Evolutionary conservation across 2,329 filamentous ascomycete genomes (phyloP).

Genomic region (Hymenoscyphus occultus): DNA sequence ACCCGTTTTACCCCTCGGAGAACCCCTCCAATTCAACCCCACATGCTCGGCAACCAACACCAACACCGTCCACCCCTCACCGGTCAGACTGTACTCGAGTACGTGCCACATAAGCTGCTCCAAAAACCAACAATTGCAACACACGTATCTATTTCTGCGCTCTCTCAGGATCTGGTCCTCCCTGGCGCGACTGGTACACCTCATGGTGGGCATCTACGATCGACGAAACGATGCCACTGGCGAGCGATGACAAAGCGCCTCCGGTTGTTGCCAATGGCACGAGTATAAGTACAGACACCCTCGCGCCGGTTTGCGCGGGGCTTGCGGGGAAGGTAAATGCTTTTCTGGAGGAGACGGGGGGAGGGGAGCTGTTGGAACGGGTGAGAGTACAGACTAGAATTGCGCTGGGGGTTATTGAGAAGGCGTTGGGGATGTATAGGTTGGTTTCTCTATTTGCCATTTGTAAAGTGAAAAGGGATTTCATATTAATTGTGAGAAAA

Average conservation of each 20-base stretch:
- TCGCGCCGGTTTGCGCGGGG: conserved; percentile 29
- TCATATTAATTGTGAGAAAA: no score
- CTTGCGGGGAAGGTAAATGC: conserved; percentile 30
- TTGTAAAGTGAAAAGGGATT: not conserved
- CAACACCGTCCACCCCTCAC: not conserved
- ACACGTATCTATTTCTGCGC: not conserved
- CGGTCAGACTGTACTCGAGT: not conserved
- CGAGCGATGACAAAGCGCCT: conserved; percentile 27
- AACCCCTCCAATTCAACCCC: conserved; percentile 7
- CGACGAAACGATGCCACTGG: conserved; percentile 30
- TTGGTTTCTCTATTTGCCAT: conserved; percentile 42
- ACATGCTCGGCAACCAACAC: conserved; percentile 1
- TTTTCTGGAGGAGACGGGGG: conserved; percentile 31
- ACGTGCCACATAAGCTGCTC: conserved; percentile 1
- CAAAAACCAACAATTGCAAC: not conserved
- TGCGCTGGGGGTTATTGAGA: conserved; percentile 69
- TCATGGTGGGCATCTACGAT: conserved; percentile 24
- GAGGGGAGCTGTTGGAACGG: conserved; percentile 27
- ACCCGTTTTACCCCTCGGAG: conserved; percentile 2
- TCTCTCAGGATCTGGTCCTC: not conserved
- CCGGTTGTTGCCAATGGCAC: conserved; percentile 14
- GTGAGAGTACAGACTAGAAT: conserved; percentile 72
- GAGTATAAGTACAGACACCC: conserved; percentile 19
- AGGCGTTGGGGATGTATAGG: conserved; percentile 74
- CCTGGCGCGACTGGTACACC: conserved; percentile 14